Evolutionary conservation across 352 stramenopile species (phyloP), one percentile per base, ranked within the genome.

Genomic region (Globisporangium lucens): DNA sequence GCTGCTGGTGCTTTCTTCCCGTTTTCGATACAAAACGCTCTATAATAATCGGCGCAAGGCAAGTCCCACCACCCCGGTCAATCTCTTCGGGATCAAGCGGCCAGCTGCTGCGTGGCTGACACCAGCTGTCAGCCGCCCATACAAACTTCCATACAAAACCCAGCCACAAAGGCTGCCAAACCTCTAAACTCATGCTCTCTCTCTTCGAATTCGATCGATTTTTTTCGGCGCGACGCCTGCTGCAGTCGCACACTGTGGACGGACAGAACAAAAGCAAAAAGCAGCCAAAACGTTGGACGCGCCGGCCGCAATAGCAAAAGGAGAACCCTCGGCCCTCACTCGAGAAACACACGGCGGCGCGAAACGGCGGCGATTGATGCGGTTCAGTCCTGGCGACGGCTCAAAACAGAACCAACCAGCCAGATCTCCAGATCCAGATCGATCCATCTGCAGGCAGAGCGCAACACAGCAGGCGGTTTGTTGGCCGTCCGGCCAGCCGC

Each of bases 341-440:
- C 43, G 43, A 6, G 24, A 51, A 51, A 51, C 43, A 51, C 43
- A 12, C 43, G 17, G 43, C 43, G 17, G 22, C 41, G 29, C 30
- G 56, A 47, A 49, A 61, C 56, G 56, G 29, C 56, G 56, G 29
- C 33, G 17, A 47, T 61, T 61, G 52, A 51, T 66, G 43, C 43
- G 17, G 43, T 51, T 59, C 30, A 67, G 20, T 33, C 30, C 30
- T n/a, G 29, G 47, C 27, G 20, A 9, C 4, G 46, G 8, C 43
- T 51, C 46, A n/a, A 38, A 43, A 52, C 17, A 36, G 59, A 53
- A 43, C 33, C 41, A 55, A 33, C 22, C 33, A 43, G 55, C 27
- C 38, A 46, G 38, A 46, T 17, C 30, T 33, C 38, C 36, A 43
- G 38, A 49, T 20, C 41, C 13, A 10, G 43, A 51, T 24, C 43